A percentile compares a stretch with the other conserved stretches of the same genome.
Conservation (phyloP, 129 eudicot species). For the Oenanthe sinensis region DNA sequence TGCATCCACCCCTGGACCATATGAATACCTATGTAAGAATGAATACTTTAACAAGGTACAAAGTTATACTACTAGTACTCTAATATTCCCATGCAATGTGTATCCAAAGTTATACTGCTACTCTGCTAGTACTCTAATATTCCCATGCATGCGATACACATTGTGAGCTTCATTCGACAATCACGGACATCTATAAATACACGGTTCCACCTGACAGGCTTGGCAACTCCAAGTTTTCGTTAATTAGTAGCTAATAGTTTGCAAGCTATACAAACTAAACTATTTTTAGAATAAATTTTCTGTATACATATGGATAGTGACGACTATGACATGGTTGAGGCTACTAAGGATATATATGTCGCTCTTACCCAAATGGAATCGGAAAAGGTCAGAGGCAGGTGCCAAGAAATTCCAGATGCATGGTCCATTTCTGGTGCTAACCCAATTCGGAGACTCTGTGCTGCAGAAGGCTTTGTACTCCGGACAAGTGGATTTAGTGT, state of each 20-base stretch:
- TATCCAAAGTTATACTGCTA: too few species aligned
- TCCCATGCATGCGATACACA: background rate
- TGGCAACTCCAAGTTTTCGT: too few species aligned
- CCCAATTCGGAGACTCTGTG: conserved; percentile 22
- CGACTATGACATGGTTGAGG: too few species aligned
- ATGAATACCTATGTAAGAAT: background rate
- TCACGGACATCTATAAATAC: too few species aligned
- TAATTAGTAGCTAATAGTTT: background rate
- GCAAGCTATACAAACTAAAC: background rate
- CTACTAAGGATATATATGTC: background rate
- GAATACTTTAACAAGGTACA: background rate
- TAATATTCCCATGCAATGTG: too few species aligned
- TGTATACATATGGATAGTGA: background rate
- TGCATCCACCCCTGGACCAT: too few species aligned
- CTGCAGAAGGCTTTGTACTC: conserved; percentile 32
- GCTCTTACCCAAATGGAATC: background rate
- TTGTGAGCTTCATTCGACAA: background rate
- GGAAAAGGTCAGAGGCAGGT: background rate
- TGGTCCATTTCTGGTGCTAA: conserved; percentile 24
- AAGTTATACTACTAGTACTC: background rate
- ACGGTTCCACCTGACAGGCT: too few species aligned
- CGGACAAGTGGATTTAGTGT: conserved; percentile 4
- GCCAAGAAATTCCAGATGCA: conserved; percentile 15
- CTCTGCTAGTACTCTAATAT: too few species aligned
- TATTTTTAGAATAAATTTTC: background rate